Percentiles rank a stretch among this genome's conserved stretches.
phyloP scores from a whole-genome alignment of 1,139 yeast species.

The Debaryomycetaceae sp. region DNA sequence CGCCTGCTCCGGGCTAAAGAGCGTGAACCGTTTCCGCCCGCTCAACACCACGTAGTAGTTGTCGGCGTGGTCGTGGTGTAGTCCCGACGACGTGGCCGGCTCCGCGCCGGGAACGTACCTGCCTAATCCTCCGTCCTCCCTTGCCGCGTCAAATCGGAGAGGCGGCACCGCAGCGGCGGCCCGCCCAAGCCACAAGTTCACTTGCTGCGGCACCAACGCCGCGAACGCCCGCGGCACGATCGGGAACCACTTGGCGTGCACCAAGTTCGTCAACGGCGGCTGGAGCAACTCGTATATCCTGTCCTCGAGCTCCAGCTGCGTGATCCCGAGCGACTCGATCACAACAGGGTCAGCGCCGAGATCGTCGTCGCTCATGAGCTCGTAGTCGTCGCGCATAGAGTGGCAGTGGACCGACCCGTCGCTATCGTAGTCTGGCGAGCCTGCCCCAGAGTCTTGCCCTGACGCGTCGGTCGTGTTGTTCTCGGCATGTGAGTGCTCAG shows the following conservation, averaged over 20 bases:
- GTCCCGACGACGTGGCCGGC: constrained; percentile 54
- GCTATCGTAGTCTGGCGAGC: constrained; percentile 27
- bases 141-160: constrained; percentile 2
- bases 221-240: constrained; percentile 29
- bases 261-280: constrained; percentile 46
- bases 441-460: constrained; percentile 2
- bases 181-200: constrained; percentile 61
- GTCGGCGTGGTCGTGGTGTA: constrained; percentile 79
- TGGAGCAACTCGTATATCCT: constrained; percentile 41
- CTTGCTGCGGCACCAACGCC: constrained; percentile 51
- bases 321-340: constrained; percentile 3
- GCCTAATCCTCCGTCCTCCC: constrained; percentile 29
- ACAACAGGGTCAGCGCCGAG: constrained; percentile 3
- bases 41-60: constrained; percentile 50
- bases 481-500: too few species aligned
- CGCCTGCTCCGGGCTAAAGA: constrained; percentile 55
- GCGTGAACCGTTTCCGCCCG: constrained; percentile 57
- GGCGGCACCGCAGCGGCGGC: not conserved
- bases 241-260: constrained; percentile 20
- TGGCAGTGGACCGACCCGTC: constrained; percentile 20
- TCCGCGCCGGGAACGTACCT: constrained; percentile 35
- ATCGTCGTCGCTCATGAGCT: constrained; percentile 18
- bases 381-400: constrained; percentile 39
- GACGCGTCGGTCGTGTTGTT: too few species aligned
- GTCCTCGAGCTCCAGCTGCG: constrained; percentile 3